These are phyloP conservation scores for Rehmannia glutinosa DNA, from an alignment of 257 asterid species.

Conservation along the genomic window DNA sequence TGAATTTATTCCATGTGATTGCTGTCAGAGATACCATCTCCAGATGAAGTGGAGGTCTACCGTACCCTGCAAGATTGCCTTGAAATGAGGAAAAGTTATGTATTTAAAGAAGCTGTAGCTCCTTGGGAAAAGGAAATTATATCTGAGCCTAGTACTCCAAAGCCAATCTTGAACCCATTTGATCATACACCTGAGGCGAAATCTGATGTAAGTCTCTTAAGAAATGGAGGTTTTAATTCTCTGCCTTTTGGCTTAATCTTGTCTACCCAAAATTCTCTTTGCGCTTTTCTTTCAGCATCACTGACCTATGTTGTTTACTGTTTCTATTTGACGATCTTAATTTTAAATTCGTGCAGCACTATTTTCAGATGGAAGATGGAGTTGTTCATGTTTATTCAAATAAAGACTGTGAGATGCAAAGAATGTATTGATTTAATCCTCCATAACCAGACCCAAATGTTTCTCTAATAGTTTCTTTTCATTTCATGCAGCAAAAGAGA, in stretches of 20 bases:
- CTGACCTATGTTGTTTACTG: neutral
- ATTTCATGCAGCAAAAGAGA: conserved; percentile 46
- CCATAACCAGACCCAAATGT: neutral
- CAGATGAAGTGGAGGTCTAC: conserved; percentile 64
- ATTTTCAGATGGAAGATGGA: conserved; percentile 78
- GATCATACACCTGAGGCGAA: conserved; percentile 47
- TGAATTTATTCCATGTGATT: conserved; percentile 4
- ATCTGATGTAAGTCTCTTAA: conserved; percentile 48
- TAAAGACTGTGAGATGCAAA: conserved; percentile 46
- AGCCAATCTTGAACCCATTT: conserved; percentile 59
- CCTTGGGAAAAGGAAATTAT: conserved; percentile 76
- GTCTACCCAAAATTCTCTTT: neutral
- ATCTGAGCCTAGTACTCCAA: conserved; percentile 74
- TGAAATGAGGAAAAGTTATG: conserved; percentile 48
- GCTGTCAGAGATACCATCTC: conserved; percentile 56
- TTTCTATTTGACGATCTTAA: neutral
- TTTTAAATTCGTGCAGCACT: conserved; percentile 47
- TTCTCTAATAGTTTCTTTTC: neutral
- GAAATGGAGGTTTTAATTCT: neutral
- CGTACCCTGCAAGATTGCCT: conserved; percentile 58
- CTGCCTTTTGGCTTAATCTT: conserved; percentile 2
- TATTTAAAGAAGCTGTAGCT: conserved; percentile 56
- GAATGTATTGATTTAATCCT: neutral
- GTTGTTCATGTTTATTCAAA: conserved; percentile 67
- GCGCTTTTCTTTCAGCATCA: neutral